These are phyloP conservation scores for Parathielavia hyrcaniae DNA, from an alignment of 495 filamentous ascomycete species.

Conservation along the genomic window DNA sequence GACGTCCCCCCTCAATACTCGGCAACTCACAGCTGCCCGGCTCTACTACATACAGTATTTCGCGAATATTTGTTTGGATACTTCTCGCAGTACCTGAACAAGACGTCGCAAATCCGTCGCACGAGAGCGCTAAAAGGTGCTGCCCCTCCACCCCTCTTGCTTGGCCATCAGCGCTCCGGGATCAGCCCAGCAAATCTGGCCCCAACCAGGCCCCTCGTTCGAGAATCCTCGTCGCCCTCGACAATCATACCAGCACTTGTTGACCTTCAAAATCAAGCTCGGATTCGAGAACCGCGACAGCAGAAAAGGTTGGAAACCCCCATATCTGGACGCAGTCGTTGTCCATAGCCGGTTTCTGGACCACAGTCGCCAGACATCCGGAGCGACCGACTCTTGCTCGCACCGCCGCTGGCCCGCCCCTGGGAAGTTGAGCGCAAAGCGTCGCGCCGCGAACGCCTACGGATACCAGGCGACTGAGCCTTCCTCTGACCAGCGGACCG, in stretches of 20 bases:
- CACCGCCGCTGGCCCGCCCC: background rate
- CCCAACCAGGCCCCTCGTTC: background rate
- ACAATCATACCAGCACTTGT: conserved; percentile 5
- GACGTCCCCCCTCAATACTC: conserved; percentile 5
- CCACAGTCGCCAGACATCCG: background rate
- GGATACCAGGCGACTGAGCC: conserved; percentile 14
- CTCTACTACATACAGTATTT: background rate
- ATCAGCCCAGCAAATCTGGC: background rate
- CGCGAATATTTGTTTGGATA: background rate
- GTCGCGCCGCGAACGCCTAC: conserved; percentile 6
- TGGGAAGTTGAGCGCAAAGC: conserved; percentile 6
- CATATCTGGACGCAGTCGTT: background rate
- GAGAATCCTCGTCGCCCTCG: conserved; percentile 1
- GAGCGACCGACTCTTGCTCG: background rate
- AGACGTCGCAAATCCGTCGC: background rate
- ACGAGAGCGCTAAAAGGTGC: background rate
- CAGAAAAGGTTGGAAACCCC: background rate
- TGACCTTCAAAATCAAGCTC: background rate
- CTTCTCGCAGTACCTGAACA: conserved; percentile 4
- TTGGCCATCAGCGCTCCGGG: background rate
- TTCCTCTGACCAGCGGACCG: conserved; percentile 13
- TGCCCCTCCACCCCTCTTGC: conserved; percentile 5
- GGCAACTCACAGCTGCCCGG: background rate
- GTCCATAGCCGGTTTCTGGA: no score
- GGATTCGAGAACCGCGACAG: background rate